A percentile compares a stretch with the other conserved stretches of the same genome.
Evolutionary conservation across 371 early-diverging fungal genomes (phyloP).

Genomic region (Chytridium lagenaria): DNA sequence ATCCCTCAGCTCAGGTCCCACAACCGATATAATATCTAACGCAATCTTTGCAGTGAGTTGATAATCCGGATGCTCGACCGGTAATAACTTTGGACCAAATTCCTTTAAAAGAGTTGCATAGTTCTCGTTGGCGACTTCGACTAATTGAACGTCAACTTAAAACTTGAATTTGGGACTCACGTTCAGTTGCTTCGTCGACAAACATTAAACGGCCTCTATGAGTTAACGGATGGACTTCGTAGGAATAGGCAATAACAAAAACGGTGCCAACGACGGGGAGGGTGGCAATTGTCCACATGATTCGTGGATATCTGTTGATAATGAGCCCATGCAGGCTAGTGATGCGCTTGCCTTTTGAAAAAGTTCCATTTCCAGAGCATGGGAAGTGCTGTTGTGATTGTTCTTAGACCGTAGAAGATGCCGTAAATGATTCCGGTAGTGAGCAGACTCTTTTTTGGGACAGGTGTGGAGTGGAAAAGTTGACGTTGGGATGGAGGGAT

Average conservation of each 20-base stretch:
- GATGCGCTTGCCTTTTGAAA: conserved; percentile 19
- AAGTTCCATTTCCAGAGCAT: conserved; percentile 47
- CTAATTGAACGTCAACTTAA: no score
- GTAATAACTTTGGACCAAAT: conserved; percentile 26
- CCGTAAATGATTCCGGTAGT: conserved; percentile 26
- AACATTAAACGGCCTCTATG: conserved; percentile 47
- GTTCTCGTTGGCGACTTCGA: conserved; percentile 27
- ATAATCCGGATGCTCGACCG: conserved; percentile 27
- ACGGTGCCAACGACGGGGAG: conserved; percentile 31
- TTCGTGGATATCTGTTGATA: conserved; percentile 29
- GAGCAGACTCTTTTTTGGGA: conserved; percentile 24
- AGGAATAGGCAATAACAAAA: conserved; percentile 24
- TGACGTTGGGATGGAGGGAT: neutral
- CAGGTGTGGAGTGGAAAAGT: conserved; percentile 25
- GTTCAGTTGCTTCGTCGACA: conserved; percentile 34
- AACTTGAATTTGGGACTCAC: neutral
- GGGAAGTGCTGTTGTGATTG: conserved; percentile 41
- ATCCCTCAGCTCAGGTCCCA: conserved; percentile 40
- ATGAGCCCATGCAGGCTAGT: neutral
- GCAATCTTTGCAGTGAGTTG: conserved; percentile 27
- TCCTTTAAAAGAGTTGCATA: conserved; percentile 19
- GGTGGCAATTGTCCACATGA: conserved; percentile 35
- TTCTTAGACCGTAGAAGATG: conserved; percentile 30
- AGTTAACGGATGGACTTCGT: conserved; percentile 43
- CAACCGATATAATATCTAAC: conserved; percentile 37